Base-by-base conservation (phyloP, 208 protist genomes). In the Tetramitus jugosus region DNA sequence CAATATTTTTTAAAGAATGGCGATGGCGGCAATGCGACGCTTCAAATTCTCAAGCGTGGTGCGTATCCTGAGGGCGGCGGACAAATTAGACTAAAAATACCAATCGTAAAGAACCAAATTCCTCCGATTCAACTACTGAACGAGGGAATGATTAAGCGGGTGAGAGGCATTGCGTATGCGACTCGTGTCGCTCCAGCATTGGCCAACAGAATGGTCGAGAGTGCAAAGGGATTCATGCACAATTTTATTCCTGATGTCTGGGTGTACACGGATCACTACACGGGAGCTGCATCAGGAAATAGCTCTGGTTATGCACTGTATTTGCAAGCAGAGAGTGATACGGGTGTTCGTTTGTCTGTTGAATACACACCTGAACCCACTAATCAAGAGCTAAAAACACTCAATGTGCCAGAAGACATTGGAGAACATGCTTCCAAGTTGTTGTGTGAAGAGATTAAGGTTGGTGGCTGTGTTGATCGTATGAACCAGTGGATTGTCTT, bases 11-110 rank as follows among this genome's bases (percentile, higher is more conserved):
- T n/a, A n/a, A n/a, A n/a, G n/a, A n/a, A n/a, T n/a, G n/a, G 6
- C 2, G 20, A 43, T 4, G 37, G 42, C 2, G 23, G 39, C 3
- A 29, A 4, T 31, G 45, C 45, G 4, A 43, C n/a, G 8, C 33
- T 78, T 8, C 61, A 80, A 76, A 76, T 80, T 33, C 4, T 74
- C 2, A 80, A 76, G 8, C 8, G 77, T 31, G 77, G 77, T 61
- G 65, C 46, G 13, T 17, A 1, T 29, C 77, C 77, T n/a, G 6
- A 76, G 1, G 77, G 77, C 29, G 77, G 77, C 3, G 77, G 77
- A 61, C 39, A 80, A 60, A 60, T 80, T 29, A 10, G n/a, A 42
- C 77, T 80, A 7, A 46, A 37, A 53, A 77, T 62, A 61, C 77
- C 77, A 33, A 65, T 72, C 4, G 64, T 80, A 23, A 67, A 72